Conservation (phyloP, 225 moss, liverwort and hornwort species). For the Asterella californica region DNA sequence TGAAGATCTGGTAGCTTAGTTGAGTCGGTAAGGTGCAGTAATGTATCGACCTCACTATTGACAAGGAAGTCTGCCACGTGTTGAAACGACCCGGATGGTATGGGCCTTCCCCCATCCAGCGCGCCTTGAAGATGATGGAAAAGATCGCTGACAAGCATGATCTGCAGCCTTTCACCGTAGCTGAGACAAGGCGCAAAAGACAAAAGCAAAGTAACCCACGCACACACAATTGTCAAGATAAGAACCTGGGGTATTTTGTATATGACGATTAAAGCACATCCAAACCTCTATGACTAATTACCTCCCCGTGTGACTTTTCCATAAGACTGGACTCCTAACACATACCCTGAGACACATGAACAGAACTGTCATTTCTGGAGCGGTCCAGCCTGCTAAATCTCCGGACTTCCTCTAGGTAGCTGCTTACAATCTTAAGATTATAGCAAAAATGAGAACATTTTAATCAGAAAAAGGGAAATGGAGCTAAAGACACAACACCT, state of each 20-base stretch:
- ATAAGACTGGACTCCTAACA: too few relatives aligned
- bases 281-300: too few relatives aligned
- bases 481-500: slow-evolving; percentile 36
- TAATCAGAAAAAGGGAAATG: background rate
- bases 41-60: slow-evolving; percentile 56
- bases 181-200: slow-evolving; percentile 26
- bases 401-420: background rate
- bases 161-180: slow-evolving; percentile 72
- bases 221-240: too few relatives aligned
- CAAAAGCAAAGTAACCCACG: background rate
- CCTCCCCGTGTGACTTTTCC: too few relatives aligned
- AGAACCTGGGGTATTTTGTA: too few relatives aligned
- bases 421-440: background rate
- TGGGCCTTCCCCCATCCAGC: slow-evolving; percentile 68
- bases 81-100: slow-evolving; percentile 82
- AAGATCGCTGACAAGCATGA: slow-evolving; percentile 85
- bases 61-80: slow-evolving; percentile 72
- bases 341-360: too few relatives aligned
- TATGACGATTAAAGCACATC: too few relatives aligned
- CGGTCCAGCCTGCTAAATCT: background rate
- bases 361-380: too few relatives aligned
- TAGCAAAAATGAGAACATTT: background rate
- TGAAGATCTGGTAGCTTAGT: slow-evolving; percentile 61
- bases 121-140: slow-evolving; percentile 93
- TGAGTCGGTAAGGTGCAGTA: slow-evolving; percentile 51